phyloP scores from a whole-genome alignment of 164 flowering plant genomes.

The Chimonanthus praecox region DNA sequence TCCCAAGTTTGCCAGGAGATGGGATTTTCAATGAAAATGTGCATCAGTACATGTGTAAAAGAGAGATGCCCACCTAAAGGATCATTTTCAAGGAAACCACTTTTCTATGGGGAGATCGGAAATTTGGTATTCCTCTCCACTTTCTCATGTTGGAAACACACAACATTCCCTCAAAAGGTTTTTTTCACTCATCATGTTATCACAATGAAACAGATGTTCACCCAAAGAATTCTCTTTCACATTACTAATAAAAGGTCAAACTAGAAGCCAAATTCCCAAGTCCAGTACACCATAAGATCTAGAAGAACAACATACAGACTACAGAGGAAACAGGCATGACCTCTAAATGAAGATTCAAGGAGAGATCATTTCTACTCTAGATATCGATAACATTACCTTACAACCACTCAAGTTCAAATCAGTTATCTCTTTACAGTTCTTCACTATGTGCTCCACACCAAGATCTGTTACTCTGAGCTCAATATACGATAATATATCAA shows the following conservation, averaged over 20 bases:
- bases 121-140: no score
- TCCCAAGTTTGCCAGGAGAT: no score
- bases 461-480: conserved; percentile 67
- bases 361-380: background rate
- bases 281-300: background rate
- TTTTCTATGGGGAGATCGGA: no score
- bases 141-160: no score
- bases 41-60: no score
- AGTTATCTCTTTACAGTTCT: conserved; percentile 54
- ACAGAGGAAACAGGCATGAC: background rate
- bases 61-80: no score
- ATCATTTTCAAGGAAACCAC: no score
- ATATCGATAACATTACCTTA: conserved; percentile 49
- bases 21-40: no score
- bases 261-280: background rate
- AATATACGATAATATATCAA: conserved; percentile 12
- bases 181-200: no score
- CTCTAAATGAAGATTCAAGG: background rate
- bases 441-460: conserved; percentile 50
- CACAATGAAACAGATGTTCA: background rate
- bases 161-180: no score
- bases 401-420: conserved; percentile 91
- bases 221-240: background rate
- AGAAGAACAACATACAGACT: background rate
- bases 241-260: background rate